Evolutionary conservation across 2,329 filamentous ascomycete species (phyloP).

Genomic region (Epichloe festucae): DNA sequence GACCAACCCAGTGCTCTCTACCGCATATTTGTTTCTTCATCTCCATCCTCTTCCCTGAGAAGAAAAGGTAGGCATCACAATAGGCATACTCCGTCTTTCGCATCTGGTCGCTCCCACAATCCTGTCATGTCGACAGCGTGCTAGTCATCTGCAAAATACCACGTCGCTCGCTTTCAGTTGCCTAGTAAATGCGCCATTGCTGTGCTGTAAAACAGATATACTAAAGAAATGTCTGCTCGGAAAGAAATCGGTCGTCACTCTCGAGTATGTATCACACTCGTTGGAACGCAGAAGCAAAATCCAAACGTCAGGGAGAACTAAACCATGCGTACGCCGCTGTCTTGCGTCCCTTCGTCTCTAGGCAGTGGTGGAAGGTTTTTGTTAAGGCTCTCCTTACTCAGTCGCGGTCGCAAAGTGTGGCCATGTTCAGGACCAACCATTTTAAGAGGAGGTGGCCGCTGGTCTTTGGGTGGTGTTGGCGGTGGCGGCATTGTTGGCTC

Average conservation of each 20-base stretch:
- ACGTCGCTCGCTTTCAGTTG: slow-evolving; percentile 4
- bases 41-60: not conserved
- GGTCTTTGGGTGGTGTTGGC: slow-evolving; percentile 21
- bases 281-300: slow-evolving; percentile 10
- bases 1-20: not conserved
- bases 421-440: slow-evolving; percentile 34
- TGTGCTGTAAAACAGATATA: slow-evolving; percentile 4
- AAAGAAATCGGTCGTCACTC: not conserved
- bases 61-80: not conserved
- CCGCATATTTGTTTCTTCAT: not conserved
- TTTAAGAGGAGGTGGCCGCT: slow-evolving; percentile 2
- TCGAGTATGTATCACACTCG: not conserved
- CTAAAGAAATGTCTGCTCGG: not conserved
- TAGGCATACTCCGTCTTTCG: not conserved
- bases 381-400: slow-evolving; percentile 45
- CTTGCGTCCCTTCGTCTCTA: slow-evolving; percentile 15
- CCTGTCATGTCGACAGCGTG: not conserved
- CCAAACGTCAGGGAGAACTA: slow-evolving; percentile 15
- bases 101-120: not conserved
- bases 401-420: slow-evolving; percentile 26
- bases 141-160: slow-evolving; percentile 4
- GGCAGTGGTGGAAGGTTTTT: slow-evolving; percentile 49
- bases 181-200: not conserved
- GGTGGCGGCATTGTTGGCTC: slow-evolving; percentile 32
- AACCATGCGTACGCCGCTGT: slow-evolving; percentile 18